A percentile compares a stretch with the other conserved stretches of the same genome.
These are phyloP conservation scores for Paxillus involutus DNA, from an alignment of 768 basidiomycete species.

Conservation along the genomic window DNA sequence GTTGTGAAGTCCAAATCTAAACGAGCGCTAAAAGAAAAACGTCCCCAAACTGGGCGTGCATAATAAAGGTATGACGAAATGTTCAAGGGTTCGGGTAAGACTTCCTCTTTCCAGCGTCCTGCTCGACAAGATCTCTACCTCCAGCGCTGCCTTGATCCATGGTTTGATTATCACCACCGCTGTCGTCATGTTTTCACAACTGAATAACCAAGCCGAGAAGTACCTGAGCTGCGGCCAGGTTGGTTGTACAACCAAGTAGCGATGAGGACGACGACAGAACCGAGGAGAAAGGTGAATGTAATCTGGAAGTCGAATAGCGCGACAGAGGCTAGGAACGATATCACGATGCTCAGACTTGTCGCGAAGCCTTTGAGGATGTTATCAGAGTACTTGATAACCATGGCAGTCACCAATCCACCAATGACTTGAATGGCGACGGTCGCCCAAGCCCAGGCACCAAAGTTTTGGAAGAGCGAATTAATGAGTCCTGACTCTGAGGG, in stretches of 20 bases:
- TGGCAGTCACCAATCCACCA: constrained; percentile 88
- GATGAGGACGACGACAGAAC: constrained; percentile 77
- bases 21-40: constrained; percentile 10
- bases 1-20: constrained; percentile 29
- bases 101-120: not conserved
- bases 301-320: constrained; percentile 88
- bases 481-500: constrained; percentile 39
- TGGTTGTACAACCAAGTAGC: constrained; percentile 94
- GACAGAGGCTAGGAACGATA: constrained; percentile 92
- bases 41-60: constrained; percentile 21
- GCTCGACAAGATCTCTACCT: constrained; percentile 1
- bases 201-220: constrained; percentile 27
- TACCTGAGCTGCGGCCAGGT: constrained; percentile 38
- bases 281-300: constrained; percentile 82
- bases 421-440: constrained; percentile 87
- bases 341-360: constrained; percentile 89
- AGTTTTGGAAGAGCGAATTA: constrained; percentile 72
- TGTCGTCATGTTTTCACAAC: constrained; percentile 21
- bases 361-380: constrained; percentile 95
- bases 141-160: not conserved
- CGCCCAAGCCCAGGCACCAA: constrained; percentile 89
- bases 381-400: constrained; percentile 94
- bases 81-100: constrained; percentile 7
- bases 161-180: constrained; percentile 2
- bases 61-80: constrained; percentile 16